These are phyloP conservation scores for Peziza echinospora DNA, from an alignment of 495 filamentous ascomycete species.

Conservation along the genomic window DNA sequence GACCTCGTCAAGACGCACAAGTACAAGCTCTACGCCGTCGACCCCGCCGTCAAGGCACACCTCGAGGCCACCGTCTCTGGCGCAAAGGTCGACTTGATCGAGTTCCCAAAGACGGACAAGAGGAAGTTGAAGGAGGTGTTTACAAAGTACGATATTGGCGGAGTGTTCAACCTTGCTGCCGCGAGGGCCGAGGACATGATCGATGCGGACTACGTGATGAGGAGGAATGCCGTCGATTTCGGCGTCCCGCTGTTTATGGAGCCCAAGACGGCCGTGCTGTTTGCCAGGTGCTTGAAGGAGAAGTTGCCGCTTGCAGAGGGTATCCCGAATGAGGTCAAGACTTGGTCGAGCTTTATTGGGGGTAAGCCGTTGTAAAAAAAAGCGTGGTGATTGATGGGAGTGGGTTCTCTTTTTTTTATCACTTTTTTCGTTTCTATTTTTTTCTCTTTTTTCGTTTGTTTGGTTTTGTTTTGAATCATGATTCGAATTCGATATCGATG, in stretches of 20 bases:
- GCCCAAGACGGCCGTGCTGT: constrained; percentile 91
- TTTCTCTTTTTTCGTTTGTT: too few species aligned
- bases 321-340: constrained; percentile 71
- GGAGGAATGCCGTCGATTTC: constrained; percentile 94
- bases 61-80: constrained; percentile 49
- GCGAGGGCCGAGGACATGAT: constrained; percentile 59
- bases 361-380: constrained; percentile 75
- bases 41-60: constrained; percentile 54
- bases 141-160: constrained; percentile 86
- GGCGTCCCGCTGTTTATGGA: constrained; percentile 97
- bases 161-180: constrained; percentile 86
- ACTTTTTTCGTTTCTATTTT: too few species aligned
- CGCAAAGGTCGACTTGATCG: constrained; percentile 67
- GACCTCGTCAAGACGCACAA: constrained; percentile 69
- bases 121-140: constrained; percentile 85
- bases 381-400: too few species aligned
- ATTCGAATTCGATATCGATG: too few species aligned
- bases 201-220: constrained; percentile 96
- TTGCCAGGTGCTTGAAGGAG: constrained; percentile 85
- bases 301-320: constrained; percentile 69
- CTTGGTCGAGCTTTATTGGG: constrained; percentile 87
- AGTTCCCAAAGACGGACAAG: constrained; percentile 95
- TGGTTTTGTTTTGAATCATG: too few species aligned
- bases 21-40: constrained; percentile 83
- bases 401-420: too few species aligned